Conservation (phyloP, 2,329 filamentous ascomycete species). For the Davidsoniella neocaledoniae region DNA sequence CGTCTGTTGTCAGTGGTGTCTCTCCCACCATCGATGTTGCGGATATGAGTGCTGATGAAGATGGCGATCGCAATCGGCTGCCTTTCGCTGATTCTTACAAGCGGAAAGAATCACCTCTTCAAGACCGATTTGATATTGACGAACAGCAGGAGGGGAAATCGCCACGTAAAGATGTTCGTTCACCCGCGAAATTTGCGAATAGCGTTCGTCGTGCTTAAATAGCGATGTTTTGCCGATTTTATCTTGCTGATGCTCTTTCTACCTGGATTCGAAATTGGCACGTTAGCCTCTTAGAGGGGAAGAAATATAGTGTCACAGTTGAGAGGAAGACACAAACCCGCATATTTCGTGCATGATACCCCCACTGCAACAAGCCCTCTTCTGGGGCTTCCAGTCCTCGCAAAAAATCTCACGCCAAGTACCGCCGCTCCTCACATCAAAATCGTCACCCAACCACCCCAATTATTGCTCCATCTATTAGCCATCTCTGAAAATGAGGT, state of each 20-base stretch:
- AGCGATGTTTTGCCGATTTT: not conserved
- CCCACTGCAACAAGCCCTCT: not conserved
- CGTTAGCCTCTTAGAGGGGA: not conserved
- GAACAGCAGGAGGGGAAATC: slow-evolving; percentile 4
- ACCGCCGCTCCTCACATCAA: too few relatives aligned
- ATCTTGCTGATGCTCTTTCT: not conserved
- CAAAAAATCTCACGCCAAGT: too few relatives aligned
- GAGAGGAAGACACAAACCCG: not conserved
- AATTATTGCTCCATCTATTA: too few relatives aligned
- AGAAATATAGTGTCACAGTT: not conserved
- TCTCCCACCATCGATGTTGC: slow-evolving; percentile 12
- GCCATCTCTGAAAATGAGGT: too few relatives aligned
- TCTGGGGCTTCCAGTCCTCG: too few relatives aligned
- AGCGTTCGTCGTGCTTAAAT: slow-evolving; percentile 2
- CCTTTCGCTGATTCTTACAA: not conserved
- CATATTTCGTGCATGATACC: not conserved
- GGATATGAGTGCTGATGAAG: slow-evolving; percentile 10
- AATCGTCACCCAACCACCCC: too few relatives aligned
- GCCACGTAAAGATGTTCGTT: slow-evolving; percentile 2
- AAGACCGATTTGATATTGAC: slow-evolving; percentile 4
- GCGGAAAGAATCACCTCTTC: slow-evolving; percentile 5
- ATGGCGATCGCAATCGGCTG: not conserved
- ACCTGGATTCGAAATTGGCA: not conserved
- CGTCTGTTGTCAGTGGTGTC: slow-evolving; percentile 8
- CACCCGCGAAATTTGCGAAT: slow-evolving; percentile 3